Evolutionary conservation across 805 yeast species (phyloP).

Genomic region (Ogataea pignaliae): DNA sequence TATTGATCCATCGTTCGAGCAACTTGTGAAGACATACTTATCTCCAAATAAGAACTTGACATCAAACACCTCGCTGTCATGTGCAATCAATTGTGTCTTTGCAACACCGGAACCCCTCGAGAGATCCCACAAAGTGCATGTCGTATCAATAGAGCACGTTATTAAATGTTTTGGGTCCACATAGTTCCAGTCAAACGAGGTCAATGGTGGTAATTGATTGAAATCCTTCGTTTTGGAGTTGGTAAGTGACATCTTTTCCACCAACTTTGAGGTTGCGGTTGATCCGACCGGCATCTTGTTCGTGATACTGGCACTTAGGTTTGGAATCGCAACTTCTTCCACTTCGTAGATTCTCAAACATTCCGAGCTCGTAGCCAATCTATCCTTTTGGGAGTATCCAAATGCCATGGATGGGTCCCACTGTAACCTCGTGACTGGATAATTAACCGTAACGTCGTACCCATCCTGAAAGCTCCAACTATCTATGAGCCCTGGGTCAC

Average conservation of each 20-base stretch:
- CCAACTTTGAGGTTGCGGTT: slow-evolving; percentile 14
- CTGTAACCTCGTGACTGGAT: slow-evolving; percentile 66
- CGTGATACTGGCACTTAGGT: not conserved
- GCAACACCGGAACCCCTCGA: slow-evolving; percentile 57
- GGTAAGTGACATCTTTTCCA: slow-evolving; percentile 38
- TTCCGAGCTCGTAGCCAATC: slow-evolving; percentile 69
- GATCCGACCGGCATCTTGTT: not conserved
- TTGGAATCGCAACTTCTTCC: slow-evolving; percentile 8
- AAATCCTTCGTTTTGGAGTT: slow-evolving; percentile 41
- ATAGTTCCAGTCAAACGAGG: slow-evolving; percentile 90
- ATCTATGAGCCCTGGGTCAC: slow-evolving; percentile 18
- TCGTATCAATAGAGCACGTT: slow-evolving; percentile 89
- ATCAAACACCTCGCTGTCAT: slow-evolving; percentile 92
- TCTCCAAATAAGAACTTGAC: slow-evolving; percentile 77
- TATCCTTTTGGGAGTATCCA: slow-evolving; percentile 28
- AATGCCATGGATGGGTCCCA: slow-evolving; percentile 58
- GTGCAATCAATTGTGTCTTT: slow-evolving; percentile 92
- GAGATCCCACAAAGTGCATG: slow-evolving; percentile 95
- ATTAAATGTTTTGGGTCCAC: slow-evolving; percentile 66
- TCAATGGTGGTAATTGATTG: slow-evolving; percentile 75
- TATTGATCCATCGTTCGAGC: slow-evolving; percentile 93
- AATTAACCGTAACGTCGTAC: slow-evolving; percentile 51
- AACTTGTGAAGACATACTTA: slow-evolving; percentile 79
- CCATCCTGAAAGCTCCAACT: slow-evolving; percentile 41
- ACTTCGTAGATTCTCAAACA: slow-evolving; percentile 50